Evolutionary conservation across 495 filamentous ascomycete genomes (phyloP).

Genomic region (Saxophila tyrrhenica): DNA sequence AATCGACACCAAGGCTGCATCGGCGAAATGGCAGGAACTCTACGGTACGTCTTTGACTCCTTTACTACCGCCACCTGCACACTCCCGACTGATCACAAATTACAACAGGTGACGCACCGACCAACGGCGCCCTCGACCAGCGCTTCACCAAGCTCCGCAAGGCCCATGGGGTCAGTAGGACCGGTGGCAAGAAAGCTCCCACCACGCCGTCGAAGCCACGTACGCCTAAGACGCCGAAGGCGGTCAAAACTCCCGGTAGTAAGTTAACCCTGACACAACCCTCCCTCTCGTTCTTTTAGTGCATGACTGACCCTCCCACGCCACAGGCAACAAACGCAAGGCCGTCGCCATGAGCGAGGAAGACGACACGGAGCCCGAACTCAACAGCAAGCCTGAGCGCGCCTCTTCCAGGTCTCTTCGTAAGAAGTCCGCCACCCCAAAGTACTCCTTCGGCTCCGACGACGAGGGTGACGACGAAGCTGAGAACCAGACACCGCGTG

Average conservation of each 20-base stretch:
- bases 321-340: not conserved
- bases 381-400: not conserved
- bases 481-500: not conserved
- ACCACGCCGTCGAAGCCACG: not conserved
- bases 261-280: too few species aligned
- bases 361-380: conserved; percentile 1
- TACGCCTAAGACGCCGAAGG: not conserved
- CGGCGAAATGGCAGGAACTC: not conserved
- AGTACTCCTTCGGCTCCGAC: not conserved
- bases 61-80: too few species aligned
- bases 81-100: not conserved
- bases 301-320: not conserved
- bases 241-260: not conserved
- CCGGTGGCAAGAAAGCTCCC: not conserved
- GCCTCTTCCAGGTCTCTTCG: too few species aligned
- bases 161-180: not conserved
- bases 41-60: not conserved
- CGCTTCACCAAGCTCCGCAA: conserved; percentile 6
- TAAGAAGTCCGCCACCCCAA: not conserved
- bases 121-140: conserved; percentile 3
- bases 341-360: not conserved
- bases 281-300: too few species aligned
- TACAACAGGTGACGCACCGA: not conserved
- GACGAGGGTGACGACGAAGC: not conserved
- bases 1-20: not conserved